Conservation (phyloP, 805 yeast genomes). For the Kluyveromyces dobzhanskii region DNA sequence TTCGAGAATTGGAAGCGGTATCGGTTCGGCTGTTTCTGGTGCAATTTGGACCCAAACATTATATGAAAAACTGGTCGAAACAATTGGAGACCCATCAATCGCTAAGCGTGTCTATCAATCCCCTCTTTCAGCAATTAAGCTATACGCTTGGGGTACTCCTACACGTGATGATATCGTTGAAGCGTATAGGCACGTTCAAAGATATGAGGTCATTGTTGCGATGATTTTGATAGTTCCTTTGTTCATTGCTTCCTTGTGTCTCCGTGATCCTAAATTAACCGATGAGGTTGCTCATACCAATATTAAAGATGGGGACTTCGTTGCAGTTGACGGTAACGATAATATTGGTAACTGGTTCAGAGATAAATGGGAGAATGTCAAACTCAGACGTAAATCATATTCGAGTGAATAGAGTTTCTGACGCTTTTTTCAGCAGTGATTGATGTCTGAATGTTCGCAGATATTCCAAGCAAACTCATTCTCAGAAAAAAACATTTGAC, state of each 20-base stretch:
- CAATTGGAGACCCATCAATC: slow-evolving; percentile 31
- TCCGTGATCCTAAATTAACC: slow-evolving; percentile 22
- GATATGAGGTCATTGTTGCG: slow-evolving; percentile 42
- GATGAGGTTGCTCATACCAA: slow-evolving; percentile 20
- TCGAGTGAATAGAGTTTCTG: too few relatives aligned
- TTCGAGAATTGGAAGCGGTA: slow-evolving; percentile 56
- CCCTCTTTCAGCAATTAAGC: slow-evolving; percentile 43
- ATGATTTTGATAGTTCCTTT: slow-evolving; percentile 23
- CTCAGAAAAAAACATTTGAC: too few relatives aligned
- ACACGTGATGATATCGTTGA: slow-evolving; percentile 48
- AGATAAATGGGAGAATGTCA: slow-evolving; percentile 18
- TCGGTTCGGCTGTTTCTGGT: slow-evolving; percentile 59
- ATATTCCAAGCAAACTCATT: too few relatives aligned
- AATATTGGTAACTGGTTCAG: slow-evolving; percentile 15
- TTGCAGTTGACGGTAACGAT: slow-evolving; percentile 13
- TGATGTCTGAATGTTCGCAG: too few relatives aligned
- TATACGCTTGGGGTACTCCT: slow-evolving; percentile 57
- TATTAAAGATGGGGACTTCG: slow-evolving; percentile 21
- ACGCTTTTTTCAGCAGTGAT: too few relatives aligned
- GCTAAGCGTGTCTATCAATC: slow-evolving; percentile 41
- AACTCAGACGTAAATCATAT: not conserved
- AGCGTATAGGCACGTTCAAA: slow-evolving; percentile 54
- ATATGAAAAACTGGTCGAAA: slow-evolving; percentile 34
- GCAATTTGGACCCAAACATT: slow-evolving; percentile 64
- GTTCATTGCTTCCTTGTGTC: slow-evolving; percentile 17